Base-by-base conservation (phyloP, 805 yeast species). In the Kregervanrija delftensis region DNA sequence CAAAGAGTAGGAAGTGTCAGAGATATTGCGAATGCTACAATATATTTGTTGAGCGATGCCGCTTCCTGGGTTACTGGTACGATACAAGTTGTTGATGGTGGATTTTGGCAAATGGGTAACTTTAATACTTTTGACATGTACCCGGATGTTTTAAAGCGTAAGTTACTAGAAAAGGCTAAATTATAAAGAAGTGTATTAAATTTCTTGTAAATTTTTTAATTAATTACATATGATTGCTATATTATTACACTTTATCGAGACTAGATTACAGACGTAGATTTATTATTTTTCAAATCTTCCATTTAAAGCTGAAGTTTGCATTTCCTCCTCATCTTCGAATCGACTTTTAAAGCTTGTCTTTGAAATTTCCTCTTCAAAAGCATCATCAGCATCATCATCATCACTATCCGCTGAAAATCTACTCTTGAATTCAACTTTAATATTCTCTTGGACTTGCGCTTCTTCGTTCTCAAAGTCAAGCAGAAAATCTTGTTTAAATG, bases 21-120 rank as follows among this genome's bases (percentile, higher is more conserved):
- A 44, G 97, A 91, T 60, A 86, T 90, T 57, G 96, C 97, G 12
- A 82, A 89, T 51, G 80, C 91, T 2, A 89, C 97, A 0, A 86
- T 86, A 1, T 90, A 69, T 60, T 67, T 91, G 54, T 85, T 90
- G 56, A 85, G 96, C 40, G 84, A 83, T 2, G 96, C 96, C 4
- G 88, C 90, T 6, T 54, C 68, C 4, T 90, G 80, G 61, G 73
- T 90, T 30, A 81, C 84, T 11, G 97, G 97, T 12, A 77, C 88
- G 4, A 69, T 81, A 12, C 72, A 78, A 34, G 83, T 87, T 13
- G 96, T 91, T 5, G 98, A 90, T 65, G 97, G 97, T 42, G 98
- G 83, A 2, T 72, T 77, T 46, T 89, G 97, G 96, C 96, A 87
- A 59, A 68, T 79, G 60, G 88, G 90, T 11, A 60, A 63, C 33